phyloP scores from a whole-genome alignment of 1,139 yeast species.

The Saccharomyces pastorianus region DNA sequence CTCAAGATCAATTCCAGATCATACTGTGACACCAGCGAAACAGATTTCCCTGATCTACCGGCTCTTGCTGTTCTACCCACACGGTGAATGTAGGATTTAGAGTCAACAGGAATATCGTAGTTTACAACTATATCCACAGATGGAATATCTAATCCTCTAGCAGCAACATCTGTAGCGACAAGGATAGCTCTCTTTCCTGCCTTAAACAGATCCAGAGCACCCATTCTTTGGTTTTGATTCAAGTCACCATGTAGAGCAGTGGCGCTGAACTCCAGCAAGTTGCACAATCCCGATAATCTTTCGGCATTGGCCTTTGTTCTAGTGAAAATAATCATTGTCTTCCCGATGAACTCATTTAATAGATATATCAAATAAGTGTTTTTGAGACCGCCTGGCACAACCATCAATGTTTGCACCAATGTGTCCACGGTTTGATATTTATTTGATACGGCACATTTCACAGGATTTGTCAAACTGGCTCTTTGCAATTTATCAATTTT shows the following conservation, averaged over 20 bases:
- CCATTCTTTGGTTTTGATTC: constrained; percentile 84
- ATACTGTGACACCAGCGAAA: constrained; percentile 88
- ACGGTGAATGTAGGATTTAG: constrained; percentile 92
- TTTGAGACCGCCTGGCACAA: constrained; percentile 86
- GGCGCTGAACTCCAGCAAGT: constrained; percentile 78
- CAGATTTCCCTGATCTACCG: constrained; percentile 87
- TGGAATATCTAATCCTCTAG: constrained; percentile 95
- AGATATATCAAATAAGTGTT: constrained; percentile 79
- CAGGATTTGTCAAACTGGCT: constrained; percentile 84
- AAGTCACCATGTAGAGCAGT: constrained; percentile 95
- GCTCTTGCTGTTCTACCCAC: constrained; percentile 99
- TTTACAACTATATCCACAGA: constrained; percentile 86
- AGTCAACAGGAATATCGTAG: constrained; percentile 93
- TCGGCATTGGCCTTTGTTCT: constrained; percentile 95
- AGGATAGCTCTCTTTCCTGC: constrained; percentile 74
- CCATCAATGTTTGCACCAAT: constrained; percentile 78
- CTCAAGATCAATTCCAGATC: constrained; percentile 82
- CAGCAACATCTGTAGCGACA: constrained; percentile 97
- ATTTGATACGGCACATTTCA: constrained; percentile 79
- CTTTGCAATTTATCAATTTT: constrained; percentile 91
- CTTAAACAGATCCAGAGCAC: constrained; percentile 87
- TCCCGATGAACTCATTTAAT: constrained; percentile 77
- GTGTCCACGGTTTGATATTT: constrained; percentile 92
- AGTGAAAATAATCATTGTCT: constrained; percentile 81
- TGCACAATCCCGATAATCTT: constrained; percentile 72